These are phyloP conservation scores for Fusarium sp. DNA, from an alignment of 2,329 filamentous ascomycete species.

Conservation along the genomic window DNA sequence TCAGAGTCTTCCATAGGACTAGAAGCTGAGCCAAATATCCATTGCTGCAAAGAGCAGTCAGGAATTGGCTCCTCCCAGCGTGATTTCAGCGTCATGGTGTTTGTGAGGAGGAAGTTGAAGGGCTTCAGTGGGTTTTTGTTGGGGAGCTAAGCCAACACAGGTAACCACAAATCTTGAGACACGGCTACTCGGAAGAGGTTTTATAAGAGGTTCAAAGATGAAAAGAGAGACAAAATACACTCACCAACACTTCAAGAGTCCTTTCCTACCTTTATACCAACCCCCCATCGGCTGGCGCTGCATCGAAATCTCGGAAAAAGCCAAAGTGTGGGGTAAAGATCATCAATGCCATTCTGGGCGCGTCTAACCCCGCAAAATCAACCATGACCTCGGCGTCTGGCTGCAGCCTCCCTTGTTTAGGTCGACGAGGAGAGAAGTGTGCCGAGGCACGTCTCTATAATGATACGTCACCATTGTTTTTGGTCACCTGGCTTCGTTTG, in stretches of 20 bases:
- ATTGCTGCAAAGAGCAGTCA: conserved; percentile 63
- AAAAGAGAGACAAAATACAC: neutral
- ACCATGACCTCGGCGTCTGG: neutral
- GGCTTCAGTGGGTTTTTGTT: neutral
- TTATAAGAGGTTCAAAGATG: neutral
- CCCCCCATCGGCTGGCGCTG: neutral
- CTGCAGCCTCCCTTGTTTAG: neutral
- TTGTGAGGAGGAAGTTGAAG: neutral
- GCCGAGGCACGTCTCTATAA: neutral
- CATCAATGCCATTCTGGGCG: neutral
- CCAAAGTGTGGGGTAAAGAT: conserved; percentile 5
- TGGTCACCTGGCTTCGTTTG: neutral
- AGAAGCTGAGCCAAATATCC: conserved; percentile 63
- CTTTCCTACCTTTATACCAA: neutral
- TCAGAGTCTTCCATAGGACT: conserved; percentile 52
- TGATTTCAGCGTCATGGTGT: conserved; percentile 58
- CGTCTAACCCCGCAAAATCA: neutral
- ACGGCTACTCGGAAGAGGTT: neutral
- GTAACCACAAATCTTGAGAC: neutral
- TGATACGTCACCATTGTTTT: neutral
- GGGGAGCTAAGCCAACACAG: neutral
- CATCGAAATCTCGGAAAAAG: neutral
- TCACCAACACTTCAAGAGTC: neutral
- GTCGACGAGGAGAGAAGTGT: neutral
- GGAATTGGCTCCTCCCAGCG: conserved; percentile 59